Evolutionary conservation across 768 basidiomycete species (phyloP), one percentile per base, ranked within the genome.

Genomic region (Ramaria sp.): DNA sequence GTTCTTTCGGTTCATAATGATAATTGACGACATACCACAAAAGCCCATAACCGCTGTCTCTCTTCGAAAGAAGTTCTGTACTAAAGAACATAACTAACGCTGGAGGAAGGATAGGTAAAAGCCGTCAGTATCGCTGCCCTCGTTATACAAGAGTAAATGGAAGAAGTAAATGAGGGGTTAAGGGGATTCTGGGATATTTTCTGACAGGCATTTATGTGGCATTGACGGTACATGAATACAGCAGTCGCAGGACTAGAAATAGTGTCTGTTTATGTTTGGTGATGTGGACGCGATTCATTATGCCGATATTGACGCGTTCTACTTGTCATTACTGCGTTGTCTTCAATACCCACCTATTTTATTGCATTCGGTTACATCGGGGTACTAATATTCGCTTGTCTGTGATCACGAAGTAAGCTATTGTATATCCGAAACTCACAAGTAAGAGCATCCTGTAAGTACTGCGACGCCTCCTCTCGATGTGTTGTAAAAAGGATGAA

Each of bases 1-100:
- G 8, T 13, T 8, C 13, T 34, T 38, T 42, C 9, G 18, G 34
- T 16, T 36, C 8, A 13, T 20, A n/a, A 15, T 20, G 10, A 50
- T 32, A 34, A 34, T 9, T 27, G 5, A 6, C 9, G 5, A 55
- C 61, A 56, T 65, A 88, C 89, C 89, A 92, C 18, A 91, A 73
- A n/a, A 92, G 77, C 55, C 91, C 92, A 62, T 88, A 92, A 13
- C 91, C 88, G 60, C 84, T 89, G 61, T 94, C 89, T 56, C 90
- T 74, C 61, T 78, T 82, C 18, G 85, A 79, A 24, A 95, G 72
- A 3, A 94, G 69, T 49, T 93, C 90, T 6, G 84, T 73, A 41
- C 88, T 79, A 67, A 90, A 95, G 72, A 95, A 95, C 91, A 95
- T 39, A 25, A 12, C 5, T 61, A 47, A 47, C 22, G 7, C 6